Base-by-base conservation (phyloP, 2,329 filamentous ascomycete genomes). In the Colletotrichum chrysophilum region DNA sequence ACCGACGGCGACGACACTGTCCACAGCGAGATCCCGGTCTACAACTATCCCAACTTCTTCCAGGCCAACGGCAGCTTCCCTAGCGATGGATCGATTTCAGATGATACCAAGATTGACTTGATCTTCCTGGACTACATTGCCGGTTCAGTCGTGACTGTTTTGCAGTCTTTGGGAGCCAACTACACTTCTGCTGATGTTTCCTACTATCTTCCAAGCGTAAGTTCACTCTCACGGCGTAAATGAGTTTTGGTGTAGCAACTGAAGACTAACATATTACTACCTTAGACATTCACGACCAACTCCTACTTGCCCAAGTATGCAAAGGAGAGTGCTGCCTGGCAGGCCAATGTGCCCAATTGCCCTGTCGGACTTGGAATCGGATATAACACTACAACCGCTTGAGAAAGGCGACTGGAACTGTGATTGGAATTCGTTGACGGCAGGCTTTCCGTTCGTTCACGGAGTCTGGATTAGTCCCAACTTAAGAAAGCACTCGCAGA, bases 1-100 rank as follows among this genome's bases (percentile, higher is more conserved):
- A 85, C 81, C 4, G 90, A 87, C 65, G 84, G 81, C 18, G 90
- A 92, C 78, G 90, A 92, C 76, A 92, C 90, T 0, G 78, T 85
- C 7, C 90, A 92, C 81, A 83, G 84, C 5, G 67, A 71, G 9
- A 89, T 91, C 58, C 85, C 89, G 2, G 79, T 84, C 71, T 90
- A 88, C 82, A 60, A 78, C 1, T 84, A 88, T 58, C 89, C 90
- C 6, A 84, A 87, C 76, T 89, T 89, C 78, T 88, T 90, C 78
- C 87, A 89, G 79, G 86, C 85, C 4, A 85, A 87, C 18, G 89
- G 82, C 8, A 87, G 86, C 0, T 90, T 91, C 70, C 87, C 88
- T 0, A 74, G 80, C 3, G 82, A 86, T 28, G 86, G 87, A 2
- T 7, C 38, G 3, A 16, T 70, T 4, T n/a, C 61, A 4, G 72